Conservation (phyloP, 768 basidiomycete genomes). For the Lyophyllum decastes region DNA sequence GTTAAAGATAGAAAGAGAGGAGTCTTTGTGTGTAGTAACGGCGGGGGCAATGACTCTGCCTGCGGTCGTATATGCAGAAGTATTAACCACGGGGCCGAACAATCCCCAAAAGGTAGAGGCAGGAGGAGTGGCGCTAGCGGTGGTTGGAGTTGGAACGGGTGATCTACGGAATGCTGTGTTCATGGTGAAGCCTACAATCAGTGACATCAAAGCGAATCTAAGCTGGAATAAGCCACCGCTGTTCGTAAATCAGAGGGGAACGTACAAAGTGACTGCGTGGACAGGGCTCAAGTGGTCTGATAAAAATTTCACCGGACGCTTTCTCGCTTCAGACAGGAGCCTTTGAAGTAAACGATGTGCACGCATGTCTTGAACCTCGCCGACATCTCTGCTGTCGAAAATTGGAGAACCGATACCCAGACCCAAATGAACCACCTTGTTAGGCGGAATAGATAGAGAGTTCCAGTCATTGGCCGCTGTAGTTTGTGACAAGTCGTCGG, state of each 20-base stretch:
- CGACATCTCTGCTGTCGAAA: slow-evolving; percentile 49
- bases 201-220: slow-evolving; percentile 69
- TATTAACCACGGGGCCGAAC: slow-evolving; percentile 39
- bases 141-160: slow-evolving; percentile 28
- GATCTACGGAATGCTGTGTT: slow-evolving; percentile 46
- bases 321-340: slow-evolving; percentile 39
- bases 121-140: slow-evolving; percentile 31
- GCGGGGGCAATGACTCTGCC: slow-evolving; percentile 30
- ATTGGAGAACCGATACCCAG: slow-evolving; percentile 34
- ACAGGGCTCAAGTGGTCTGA: slow-evolving; percentile 48
- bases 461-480: slow-evolving; percentile 46
- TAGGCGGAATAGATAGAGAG: slow-evolving; percentile 39
- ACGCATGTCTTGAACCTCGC: slow-evolving; percentile 39
- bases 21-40: slow-evolving; percentile 46
- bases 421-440: slow-evolving; percentile 40
- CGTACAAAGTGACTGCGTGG: slow-evolving; percentile 71
- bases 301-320: slow-evolving; percentile 35
- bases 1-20: slow-evolving; percentile 52
- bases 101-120: slow-evolving; percentile 39
- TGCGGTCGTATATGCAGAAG: slow-evolving; percentile 31
- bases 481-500: slow-evolving; percentile 21
- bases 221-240: slow-evolving; percentile 3
- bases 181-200: slow-evolving; percentile 64
- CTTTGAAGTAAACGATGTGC: slow-evolving; percentile 48
- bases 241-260: slow-evolving; percentile 12